Evolutionary conservation across 2,329 filamentous ascomycete species (phyloP), one percentile per base, ranked within the genome.

Genomic region (Calonectria hawksworthii): DNA sequence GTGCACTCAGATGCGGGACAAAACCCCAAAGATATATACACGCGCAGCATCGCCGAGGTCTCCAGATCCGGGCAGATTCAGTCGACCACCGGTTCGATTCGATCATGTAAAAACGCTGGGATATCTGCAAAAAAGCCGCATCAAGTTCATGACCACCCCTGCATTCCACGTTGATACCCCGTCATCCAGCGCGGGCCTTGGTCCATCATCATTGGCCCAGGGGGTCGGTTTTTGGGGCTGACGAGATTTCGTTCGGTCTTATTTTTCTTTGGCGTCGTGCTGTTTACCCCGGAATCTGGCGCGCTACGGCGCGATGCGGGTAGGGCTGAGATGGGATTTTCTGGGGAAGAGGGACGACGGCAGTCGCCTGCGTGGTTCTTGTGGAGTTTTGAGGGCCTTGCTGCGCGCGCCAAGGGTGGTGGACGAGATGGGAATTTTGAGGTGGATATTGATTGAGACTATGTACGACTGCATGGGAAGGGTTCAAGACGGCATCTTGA

Each of bases 141-240:
- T 64, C 65, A 65, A 73, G 32, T 69, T 68, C 71, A 73, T 73
- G 66, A 73, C 59, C 32, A 73, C 38, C 71, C 71, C 71, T 73
- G 66, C 59, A 73, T 50, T 73, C 56, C 71, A 73, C 70, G 65
- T 73, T 64, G 65, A 73, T 63, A 64, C 71, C 71, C 71, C 65
- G 65, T 69, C 71, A 56, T 63, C 47, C 71, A 73, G 64, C 70
- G 70, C 70, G 41, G 64, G 54, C 70, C 64, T 36, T 50, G 36
- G 44, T 28, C 36, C 54, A 63, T 68, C 64, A 72, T 64, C 21
- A 73, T 73, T 73, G 71, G 71, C 47, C 41, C 65, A 9, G 14
- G 44, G 28, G 44, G 23, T 26, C 32, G 5, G 34, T 36, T 54
- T 52, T 67, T 28, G 41, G 54, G 67, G 61, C 36, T 44, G 61